Evolutionary conservation across 208 protist genomes (phyloP), one percentile per base, ranked within the genome.

Genomic region (Lotmaria passim): DNA sequence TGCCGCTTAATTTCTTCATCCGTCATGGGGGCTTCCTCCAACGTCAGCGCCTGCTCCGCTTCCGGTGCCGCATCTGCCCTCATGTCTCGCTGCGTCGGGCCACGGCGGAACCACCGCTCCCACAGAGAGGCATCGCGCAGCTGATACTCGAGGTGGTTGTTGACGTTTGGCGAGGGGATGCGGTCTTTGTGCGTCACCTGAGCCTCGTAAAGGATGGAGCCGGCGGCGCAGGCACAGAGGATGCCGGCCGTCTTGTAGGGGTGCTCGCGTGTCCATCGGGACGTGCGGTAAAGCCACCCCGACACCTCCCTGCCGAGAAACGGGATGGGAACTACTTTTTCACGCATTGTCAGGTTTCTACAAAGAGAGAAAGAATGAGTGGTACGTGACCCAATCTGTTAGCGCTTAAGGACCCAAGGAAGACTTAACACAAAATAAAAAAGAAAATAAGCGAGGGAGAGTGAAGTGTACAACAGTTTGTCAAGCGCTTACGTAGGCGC

Each of bases 131-230:
- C 79, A 36, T 73, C 70, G 56, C 75, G 83, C 11, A 95, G 73
- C 52, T 87, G 75, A 55, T 95, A 95, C 79, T 91, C 83, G 11
- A 95, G 81, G 64, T 95, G 90, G 39, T 95, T 95, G 48, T 83
- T 86, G 30, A 95, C 83, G 75, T 95, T 90, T 3, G 90, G 90
- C 12, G 87, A 93, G 19, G 78, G 79, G 56, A 95, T 90, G 55
- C 82, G 79, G 59, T 93, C 79, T 60, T 83, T 87, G 78, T 93
- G 90, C 12, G 82, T 91, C 26, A 95, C 85, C 53, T 95, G 79
- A 0, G 79, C 87, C 58, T 95, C 90, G 68, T 95, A 95, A 15
- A 91, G 34, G 33, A 95, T 73, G 30, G 69, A 82, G 51, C 82
- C 78, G 28, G 36, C 84, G 4, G 83, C 73, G 44, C 83, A 87